These are phyloP conservation scores for Trypanosoma lewisi DNA, from an alignment of 208 protist species.

Conservation along the genomic window DNA sequence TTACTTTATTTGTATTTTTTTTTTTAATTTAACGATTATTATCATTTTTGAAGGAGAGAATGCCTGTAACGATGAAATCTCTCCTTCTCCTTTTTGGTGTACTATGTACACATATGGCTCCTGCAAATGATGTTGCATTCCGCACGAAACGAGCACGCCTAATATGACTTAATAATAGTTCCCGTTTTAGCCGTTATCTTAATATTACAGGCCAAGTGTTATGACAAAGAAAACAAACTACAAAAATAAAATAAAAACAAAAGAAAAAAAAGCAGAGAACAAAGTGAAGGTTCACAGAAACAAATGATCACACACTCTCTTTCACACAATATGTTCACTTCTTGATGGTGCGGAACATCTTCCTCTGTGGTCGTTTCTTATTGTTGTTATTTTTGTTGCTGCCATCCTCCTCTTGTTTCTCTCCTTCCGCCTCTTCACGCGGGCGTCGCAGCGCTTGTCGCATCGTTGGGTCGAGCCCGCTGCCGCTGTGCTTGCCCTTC, in stretches of 20 bases:
- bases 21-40: too few species aligned
- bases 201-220: not conserved
- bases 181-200: not conserved
- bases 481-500: conserved; percentile 41
- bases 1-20: not conserved
- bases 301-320: not conserved
- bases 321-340: conserved; percentile 31
- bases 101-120: too few species aligned
- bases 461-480: conserved; percentile 66
- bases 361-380: conserved; percentile 35
- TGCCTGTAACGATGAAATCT: too few species aligned
- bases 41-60: too few species aligned
- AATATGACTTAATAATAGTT: not conserved
- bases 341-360: conserved; percentile 69
- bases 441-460: conserved; percentile 68
- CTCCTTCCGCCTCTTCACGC: conserved; percentile 44
- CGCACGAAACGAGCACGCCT: not conserved
- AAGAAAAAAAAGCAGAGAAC: conserved; percentile 10
- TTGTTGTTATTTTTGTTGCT: not conserved
- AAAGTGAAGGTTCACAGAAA: not conserved
- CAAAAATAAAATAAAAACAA: conserved; percentile 4
- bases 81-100: too few species aligned
- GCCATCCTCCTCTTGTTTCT: conserved; percentile 14
- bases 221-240: not conserved
- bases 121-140: too few species aligned